Evolutionary conservation across 768 basidiomycete genomes (phyloP), one percentile per base, ranked within the genome.

Genomic region (Lanmaoa rubissima): DNA sequence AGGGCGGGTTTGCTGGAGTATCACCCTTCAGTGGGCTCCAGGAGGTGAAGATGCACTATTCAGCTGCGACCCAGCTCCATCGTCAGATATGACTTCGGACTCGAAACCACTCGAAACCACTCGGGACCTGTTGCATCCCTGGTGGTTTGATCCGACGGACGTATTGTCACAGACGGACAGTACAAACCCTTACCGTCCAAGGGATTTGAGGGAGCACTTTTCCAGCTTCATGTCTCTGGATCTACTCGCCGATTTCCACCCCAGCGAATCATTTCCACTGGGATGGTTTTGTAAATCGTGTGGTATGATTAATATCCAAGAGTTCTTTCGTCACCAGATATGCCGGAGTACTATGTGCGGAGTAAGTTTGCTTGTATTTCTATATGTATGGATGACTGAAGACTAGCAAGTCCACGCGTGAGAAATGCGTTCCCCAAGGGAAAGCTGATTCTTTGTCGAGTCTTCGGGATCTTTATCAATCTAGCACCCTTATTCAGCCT

Each of bases 241-340:
- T 54, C 54, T 74, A 39, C 62, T 73, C 13, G 71, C 67, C 8
- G 59, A 57, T 5, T 73, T 73, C 36, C 51, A 63, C 19, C 69
- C 73, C 4, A 67, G 58, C 35, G 74, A 71, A 38, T 66, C 62
- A 2, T 74, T 82, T 50, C 78, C 65, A 12, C 68, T 65, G 28
- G 83, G 82, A 8, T 84, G 81, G 82, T 76, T 74, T 55, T 84
- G 83, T 57, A 54, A 26, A 2, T 48, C 58, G 0, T 84, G 83
- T 54, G 82, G 82, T 26, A 73, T 77, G 63, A 64, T 84, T 26
- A 83, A 82, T 48, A 73, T 73, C 44, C 78, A 82, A 61, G 59
- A 57, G 13, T 69, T 71, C 45, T 70, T 84, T 67, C 73, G 83
- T 52, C 78, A 80, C 58, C 73, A 80, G 46, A 68, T 71, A 58